These are phyloP conservation scores for Piloderma croceum DNA, from an alignment of 768 basidiomycete species.

Conservation along the genomic window DNA sequence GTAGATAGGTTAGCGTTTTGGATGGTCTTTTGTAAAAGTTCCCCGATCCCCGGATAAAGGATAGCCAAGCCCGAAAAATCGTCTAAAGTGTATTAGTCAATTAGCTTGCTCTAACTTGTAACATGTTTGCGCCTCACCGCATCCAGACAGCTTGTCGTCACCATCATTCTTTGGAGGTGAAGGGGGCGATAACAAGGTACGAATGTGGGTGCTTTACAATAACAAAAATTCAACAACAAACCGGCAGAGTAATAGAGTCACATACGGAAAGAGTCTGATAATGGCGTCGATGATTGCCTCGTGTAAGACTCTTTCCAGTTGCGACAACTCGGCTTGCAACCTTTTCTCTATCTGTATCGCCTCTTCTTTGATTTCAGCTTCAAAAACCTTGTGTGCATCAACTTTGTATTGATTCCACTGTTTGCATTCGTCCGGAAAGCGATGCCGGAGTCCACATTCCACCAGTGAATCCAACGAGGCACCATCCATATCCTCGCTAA, in stretches of 20 bases:
- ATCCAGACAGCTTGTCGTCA: no score
- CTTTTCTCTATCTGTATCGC: conserved; percentile 6
- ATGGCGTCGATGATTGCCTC: conserved; percentile 21
- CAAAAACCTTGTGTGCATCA: not conserved
- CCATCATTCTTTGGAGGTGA: no score
- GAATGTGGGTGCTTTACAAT: no score
- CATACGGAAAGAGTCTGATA: conserved; percentile 8
- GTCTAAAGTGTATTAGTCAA: no score
- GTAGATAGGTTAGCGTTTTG: not conserved
- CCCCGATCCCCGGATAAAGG: conserved; percentile 6
- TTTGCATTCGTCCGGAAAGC: conserved; percentile 18
- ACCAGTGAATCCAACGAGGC: conserved; percentile 24
- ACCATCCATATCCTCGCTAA: conserved; percentile 20
- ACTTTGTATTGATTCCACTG: conserved; percentile 20
- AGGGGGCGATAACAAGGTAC: no score
- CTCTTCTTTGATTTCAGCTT: conserved; percentile 5
- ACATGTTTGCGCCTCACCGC: no score
- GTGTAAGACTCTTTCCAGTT: conserved; percentile 15
- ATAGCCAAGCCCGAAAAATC: conserved; percentile 5
- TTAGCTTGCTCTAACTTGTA: no score
- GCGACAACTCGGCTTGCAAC: conserved; percentile 3
- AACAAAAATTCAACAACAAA: no score
- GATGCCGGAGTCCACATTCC: conserved; percentile 21
- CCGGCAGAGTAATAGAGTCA: not conserved
- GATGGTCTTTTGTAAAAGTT: no score